These are phyloP conservation scores for Apophysomyces sp. DNA, from an alignment of 371 early-diverging fungal species.

Conservation along the genomic window DNA sequence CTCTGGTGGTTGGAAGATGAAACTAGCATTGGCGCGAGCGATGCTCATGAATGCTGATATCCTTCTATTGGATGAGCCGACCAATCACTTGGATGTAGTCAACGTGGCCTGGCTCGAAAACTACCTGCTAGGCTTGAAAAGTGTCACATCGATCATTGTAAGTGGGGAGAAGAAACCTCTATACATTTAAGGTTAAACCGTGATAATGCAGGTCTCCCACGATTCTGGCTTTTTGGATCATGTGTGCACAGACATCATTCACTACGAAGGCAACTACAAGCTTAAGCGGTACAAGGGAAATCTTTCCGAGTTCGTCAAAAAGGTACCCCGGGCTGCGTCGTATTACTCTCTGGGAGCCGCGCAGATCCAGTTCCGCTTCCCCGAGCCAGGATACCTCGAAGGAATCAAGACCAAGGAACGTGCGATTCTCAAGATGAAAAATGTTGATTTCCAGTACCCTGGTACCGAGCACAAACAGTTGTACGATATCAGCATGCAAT, in stretches of 20 bases:
- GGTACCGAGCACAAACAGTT: slow-evolving; percentile 52
- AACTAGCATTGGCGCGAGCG: slow-evolving; percentile 78
- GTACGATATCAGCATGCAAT: slow-evolving; percentile 54
- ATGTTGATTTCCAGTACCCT: slow-evolving; percentile 66
- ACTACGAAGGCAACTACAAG: slow-evolving; percentile 68
- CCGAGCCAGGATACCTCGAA: slow-evolving; percentile 68
- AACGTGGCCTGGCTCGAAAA: slow-evolving; percentile 82
- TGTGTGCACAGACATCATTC: slow-evolving; percentile 78
- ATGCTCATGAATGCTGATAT: slow-evolving; percentile 83
- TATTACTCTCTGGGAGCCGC: slow-evolving; percentile 66
- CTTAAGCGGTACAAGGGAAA: slow-evolving; percentile 80
- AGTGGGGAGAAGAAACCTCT: background rate
- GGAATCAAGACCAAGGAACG: slow-evolving; percentile 73
- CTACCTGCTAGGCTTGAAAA: slow-evolving; percentile 64
- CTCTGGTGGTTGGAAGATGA: slow-evolving; percentile 91
- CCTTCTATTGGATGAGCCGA: slow-evolving; percentile 86
- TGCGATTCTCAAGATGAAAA: slow-evolving; percentile 62
- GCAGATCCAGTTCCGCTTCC: slow-evolving; percentile 57
- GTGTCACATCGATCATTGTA: slow-evolving; percentile 74
- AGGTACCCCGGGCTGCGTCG: slow-evolving; percentile 72
- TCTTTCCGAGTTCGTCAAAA: slow-evolving; percentile 77
- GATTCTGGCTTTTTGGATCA: slow-evolving; percentile 85
- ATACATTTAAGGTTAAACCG: background rate
- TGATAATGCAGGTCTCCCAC: slow-evolving; percentile 59
- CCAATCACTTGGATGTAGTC: slow-evolving; percentile 86